A percentile compares a stretch with the other conserved stretches of the same genome.
Evolutionary conservation across 495 filamentous ascomycete species (phyloP).

Genomic region (Penicillium roqueforti): DNA sequence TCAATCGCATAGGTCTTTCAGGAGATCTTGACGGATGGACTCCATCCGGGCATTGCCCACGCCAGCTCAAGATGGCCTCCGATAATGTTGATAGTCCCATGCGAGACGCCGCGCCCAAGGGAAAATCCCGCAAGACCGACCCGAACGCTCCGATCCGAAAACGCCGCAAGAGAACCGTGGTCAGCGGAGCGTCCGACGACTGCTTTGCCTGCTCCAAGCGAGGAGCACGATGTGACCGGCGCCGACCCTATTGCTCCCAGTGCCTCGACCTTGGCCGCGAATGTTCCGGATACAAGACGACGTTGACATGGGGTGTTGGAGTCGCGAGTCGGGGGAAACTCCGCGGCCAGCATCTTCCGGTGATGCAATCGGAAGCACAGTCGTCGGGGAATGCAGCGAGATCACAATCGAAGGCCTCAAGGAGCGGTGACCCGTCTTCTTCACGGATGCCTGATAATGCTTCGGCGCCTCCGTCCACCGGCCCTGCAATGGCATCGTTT

Average conservation of each 20-base stretch:
- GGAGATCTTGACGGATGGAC: constrained; percentile 10
- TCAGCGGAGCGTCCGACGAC: constrained; percentile 87
- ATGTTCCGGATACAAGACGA: constrained; percentile 96
- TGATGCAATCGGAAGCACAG: constrained; percentile 44
- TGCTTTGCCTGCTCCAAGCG: constrained; percentile 90
- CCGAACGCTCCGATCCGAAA: constrained; percentile 51
- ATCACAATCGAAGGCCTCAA: constrained; percentile 12
- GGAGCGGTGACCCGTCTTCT: constrained; percentile 13
- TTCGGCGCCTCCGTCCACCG: constrained; percentile 7
- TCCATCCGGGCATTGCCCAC: constrained; percentile 10
- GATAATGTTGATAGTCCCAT: constrained; percentile 11
- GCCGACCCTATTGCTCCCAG: constrained; percentile 91
- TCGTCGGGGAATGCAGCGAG: constrained; percentile 12
- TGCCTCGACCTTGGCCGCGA: constrained; percentile 89
- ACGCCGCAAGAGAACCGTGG: constrained; percentile 80
- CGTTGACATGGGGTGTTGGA: constrained; percentile 95
- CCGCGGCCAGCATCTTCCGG: constrained; percentile 78
- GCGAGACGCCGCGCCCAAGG: constrained; percentile 25
- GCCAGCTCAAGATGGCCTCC: constrained; percentile 16
- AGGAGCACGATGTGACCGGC: constrained; percentile 80
- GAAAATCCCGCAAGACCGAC: constrained; percentile 29
- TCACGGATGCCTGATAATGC: constrained; percentile 13
- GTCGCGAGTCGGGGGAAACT: constrained; percentile 96
- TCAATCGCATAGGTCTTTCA: background rate
- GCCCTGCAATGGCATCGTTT: constrained; percentile 3